Evolutionary conservation across 768 basidiomycete species (phyloP).

Genomic region (Boletus rubropictus): DNA sequence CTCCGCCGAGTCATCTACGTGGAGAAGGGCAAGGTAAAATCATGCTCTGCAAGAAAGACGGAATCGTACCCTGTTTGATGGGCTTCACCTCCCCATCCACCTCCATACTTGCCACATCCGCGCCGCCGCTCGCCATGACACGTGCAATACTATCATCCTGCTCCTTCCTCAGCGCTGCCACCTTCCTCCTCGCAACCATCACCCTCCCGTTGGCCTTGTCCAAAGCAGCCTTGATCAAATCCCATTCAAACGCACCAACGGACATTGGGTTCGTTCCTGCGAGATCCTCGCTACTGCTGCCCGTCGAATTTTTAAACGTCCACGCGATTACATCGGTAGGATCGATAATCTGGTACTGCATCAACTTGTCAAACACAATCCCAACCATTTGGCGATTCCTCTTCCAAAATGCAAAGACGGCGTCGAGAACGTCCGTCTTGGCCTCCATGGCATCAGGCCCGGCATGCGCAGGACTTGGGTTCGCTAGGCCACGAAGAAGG

Average conservation of each 20-base stretch:
- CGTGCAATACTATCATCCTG: conserved; percentile 81
- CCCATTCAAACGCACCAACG: conserved; percentile 74
- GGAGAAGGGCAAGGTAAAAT: not conserved
- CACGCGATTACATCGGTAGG: conserved; percentile 86
- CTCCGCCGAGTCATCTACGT: conserved; percentile 46
- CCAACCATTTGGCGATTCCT: conserved; percentile 79
- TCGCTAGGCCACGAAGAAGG: conserved; percentile 59
- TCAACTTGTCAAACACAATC: conserved; percentile 94
- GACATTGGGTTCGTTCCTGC: conserved; percentile 33
- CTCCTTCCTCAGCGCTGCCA: conserved; percentile 73
- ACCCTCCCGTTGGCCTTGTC: conserved; percentile 92
- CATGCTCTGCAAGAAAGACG: too few relatives aligned
- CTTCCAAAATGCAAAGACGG: conserved; percentile 77
- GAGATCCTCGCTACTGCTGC: conserved; percentile 31
- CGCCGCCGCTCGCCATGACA: conserved; percentile 56
- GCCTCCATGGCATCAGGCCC: conserved; percentile 45
- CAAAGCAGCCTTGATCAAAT: conserved; percentile 71
- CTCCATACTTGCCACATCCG: conserved; percentile 47
- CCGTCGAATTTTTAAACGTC: conserved; percentile 61
- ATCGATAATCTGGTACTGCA: conserved; percentile 98
- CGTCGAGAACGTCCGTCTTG: conserved; percentile 64
- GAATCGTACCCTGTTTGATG: conserved; percentile 35
- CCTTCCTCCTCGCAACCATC: conserved; percentile 66
- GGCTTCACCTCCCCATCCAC: conserved; percentile 72
- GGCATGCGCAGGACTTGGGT: conserved; percentile 9